phyloP scores from a whole-genome alignment of 202 grass and related monocot species.

The Eragrostis tef region DNA sequence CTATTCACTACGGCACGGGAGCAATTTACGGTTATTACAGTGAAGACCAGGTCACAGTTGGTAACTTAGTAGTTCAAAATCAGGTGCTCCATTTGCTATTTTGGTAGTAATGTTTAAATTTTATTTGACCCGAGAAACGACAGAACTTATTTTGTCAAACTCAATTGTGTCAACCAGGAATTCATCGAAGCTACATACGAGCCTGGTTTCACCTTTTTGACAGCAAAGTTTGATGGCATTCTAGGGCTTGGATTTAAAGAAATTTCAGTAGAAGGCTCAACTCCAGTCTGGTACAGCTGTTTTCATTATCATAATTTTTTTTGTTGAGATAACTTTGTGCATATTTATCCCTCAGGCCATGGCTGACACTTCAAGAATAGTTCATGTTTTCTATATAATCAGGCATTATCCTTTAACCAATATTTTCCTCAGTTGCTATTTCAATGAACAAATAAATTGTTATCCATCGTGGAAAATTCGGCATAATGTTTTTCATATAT shows the following conservation, averaged over 20 bases:
- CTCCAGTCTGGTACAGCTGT: conserved; percentile 71
- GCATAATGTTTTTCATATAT: background rate
- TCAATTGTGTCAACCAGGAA: conserved; percentile 63
- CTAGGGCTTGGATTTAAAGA: conserved; percentile 94
- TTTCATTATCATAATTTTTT: background rate
- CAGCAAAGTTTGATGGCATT: conserved; percentile 91
- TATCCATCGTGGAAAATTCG: background rate
- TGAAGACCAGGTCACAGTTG: conserved; percentile 75
- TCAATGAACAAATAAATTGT: background rate
- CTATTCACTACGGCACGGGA: conserved; percentile 84
- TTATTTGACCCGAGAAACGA: conserved; percentile 6
- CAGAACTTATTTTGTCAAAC: conserved; percentile 30
- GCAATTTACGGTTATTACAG: conserved; percentile 80
- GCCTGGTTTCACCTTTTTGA: conserved; percentile 65
- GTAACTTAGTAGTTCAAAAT: conserved; percentile 65
- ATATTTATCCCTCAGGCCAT: background rate
- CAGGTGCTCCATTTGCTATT: conserved; percentile 61
- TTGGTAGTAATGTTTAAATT: background rate
- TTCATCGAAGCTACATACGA: conserved; percentile 93
- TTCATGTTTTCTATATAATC: background rate
- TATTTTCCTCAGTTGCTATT: background rate
- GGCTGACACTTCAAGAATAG: background rate
- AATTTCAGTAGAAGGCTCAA: conserved; percentile 78
- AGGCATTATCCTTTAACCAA: background rate
- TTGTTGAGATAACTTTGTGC: background rate